phyloP scores from a whole-genome alignment of 1,139 yeast species.

The Debaryomyces nepalensis region DNA sequence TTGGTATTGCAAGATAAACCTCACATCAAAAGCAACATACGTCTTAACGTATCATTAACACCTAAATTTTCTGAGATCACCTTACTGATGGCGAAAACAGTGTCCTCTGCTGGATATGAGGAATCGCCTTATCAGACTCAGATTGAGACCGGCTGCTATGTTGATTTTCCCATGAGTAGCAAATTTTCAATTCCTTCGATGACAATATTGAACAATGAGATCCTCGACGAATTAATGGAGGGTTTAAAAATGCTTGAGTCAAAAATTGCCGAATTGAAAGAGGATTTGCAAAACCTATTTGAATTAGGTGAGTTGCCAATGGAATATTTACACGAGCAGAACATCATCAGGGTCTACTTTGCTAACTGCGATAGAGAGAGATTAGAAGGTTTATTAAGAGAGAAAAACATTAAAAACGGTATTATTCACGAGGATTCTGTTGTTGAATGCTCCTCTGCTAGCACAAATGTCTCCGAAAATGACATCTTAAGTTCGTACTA shows the following conservation, averaged over 20 bases:
- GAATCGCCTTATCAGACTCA: constrained; percentile 22
- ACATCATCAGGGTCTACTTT: constrained; percentile 55
- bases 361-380: constrained; percentile 59
- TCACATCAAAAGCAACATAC: constrained; percentile 13
- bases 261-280: constrained; percentile 39
- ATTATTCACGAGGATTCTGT: constrained; percentile 40
- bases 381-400: constrained; percentile 54
- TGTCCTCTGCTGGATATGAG: constrained; percentile 29
- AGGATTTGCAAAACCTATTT: constrained; percentile 44
- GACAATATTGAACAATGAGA: constrained; percentile 53
- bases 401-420: constrained; percentile 56
- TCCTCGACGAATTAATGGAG: constrained; percentile 44
- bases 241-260: constrained; percentile 37
- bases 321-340: constrained; percentile 36
- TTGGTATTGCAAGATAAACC: constrained; percentile 4
- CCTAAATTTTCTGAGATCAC: constrained; percentile 43
- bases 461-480: constrained; percentile 18
- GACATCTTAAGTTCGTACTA: constrained; percentile 32
- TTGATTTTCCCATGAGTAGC: constrained; percentile 55
- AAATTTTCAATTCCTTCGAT: constrained; percentile 50
- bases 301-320: constrained; percentile 57
- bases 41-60: constrained; percentile 36
- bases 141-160: constrained; percentile 46
- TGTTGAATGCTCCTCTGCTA: constrained; percentile 11
- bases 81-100: constrained; percentile 40